These are phyloP conservation scores for Blastobotrys illinoisensis DNA, from an alignment of 1,139 yeast genomes.

Conservation along the genomic window DNA sequence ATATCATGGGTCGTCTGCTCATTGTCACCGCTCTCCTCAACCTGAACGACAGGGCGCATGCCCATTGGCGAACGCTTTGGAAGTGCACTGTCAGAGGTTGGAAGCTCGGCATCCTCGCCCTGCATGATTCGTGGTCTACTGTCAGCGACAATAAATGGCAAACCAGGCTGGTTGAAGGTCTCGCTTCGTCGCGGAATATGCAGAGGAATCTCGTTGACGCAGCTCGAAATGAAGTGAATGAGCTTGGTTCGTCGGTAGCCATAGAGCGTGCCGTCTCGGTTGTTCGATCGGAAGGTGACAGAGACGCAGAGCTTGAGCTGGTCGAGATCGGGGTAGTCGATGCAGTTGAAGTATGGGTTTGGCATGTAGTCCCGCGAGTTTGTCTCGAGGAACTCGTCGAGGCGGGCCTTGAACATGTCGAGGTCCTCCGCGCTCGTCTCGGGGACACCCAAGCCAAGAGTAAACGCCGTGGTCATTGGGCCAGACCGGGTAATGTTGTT, in stretches of 20 bases:
- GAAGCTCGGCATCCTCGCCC: not conserved
- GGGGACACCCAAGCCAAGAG: slow-evolving; percentile 32
- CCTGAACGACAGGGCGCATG: not conserved
- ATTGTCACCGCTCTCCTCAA: not conserved
- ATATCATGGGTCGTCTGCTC: not conserved
- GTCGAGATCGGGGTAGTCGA: slow-evolving; percentile 34
- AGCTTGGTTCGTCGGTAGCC: slow-evolving; percentile 31
- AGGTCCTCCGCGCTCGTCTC: slow-evolving; percentile 36
- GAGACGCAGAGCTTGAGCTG: slow-evolving; percentile 28
- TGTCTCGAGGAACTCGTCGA: slow-evolving; percentile 30
- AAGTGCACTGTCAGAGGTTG: not conserved
- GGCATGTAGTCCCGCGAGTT: slow-evolving; percentile 36
- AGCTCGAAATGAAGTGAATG: slow-evolving; percentile 29
- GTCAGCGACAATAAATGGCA: slow-evolving; percentile 25
- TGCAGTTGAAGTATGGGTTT: slow-evolving; percentile 31
- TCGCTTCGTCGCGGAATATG: slow-evolving; percentile 35
- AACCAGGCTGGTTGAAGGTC: slow-evolving; percentile 31
- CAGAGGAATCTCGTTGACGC: slow-evolving; percentile 32
- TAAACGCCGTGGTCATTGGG: slow-evolving; percentile 28
- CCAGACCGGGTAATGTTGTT: slow-evolving; percentile 38
- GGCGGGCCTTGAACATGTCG: slow-evolving; percentile 25
- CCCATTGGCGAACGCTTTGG: not conserved
- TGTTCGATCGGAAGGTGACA: slow-evolving; percentile 32
- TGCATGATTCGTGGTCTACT: not conserved
- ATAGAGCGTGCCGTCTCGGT: slow-evolving; percentile 31